Evolutionary conservation across 139 green algal genomes (phyloP).

Genomic region (Chlorella sp.): DNA sequence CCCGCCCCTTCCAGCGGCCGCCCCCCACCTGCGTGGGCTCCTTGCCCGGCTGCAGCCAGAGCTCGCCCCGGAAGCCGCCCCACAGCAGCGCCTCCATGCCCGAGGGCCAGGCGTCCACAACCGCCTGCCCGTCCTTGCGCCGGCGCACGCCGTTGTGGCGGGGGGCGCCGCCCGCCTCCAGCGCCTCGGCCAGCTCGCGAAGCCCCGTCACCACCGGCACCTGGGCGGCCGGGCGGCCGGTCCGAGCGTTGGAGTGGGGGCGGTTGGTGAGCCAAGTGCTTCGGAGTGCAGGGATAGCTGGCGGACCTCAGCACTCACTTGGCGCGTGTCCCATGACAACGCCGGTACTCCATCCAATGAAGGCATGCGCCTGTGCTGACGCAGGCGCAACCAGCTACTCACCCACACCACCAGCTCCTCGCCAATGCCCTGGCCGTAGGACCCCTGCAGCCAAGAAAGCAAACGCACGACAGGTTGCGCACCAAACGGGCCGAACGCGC

Average conservation of each 20-base stretch:
- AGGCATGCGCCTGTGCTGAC: background rate
- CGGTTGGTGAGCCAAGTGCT: too few species aligned
- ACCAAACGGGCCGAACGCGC: too few species aligned
- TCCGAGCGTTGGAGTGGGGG: background rate
- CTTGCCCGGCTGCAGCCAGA: constrained; percentile 80
- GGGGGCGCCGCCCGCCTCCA: constrained; percentile 49
- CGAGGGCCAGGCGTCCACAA: constrained; percentile 62
- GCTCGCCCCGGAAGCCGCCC: constrained; percentile 56
- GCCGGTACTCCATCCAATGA: background rate
- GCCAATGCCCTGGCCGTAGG: constrained; percentile 62
- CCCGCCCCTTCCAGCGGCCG: background rate
- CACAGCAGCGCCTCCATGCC: constrained; percentile 63
- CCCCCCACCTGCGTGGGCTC: constrained; percentile 56
- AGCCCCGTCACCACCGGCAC: constrained; percentile 57
- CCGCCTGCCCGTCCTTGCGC: constrained; percentile 47
- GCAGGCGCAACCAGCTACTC: background rate
- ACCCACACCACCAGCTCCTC: constrained; percentile 62
- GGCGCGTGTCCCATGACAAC: background rate
- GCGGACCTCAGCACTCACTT: too few species aligned
- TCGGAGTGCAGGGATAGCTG: too few species aligned
- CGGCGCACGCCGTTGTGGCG: constrained; percentile 19
- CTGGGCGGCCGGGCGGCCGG: too few species aligned
- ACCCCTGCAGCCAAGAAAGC: constrained; percentile 49
- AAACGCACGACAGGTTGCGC: too few species aligned
- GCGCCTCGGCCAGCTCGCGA: constrained; percentile 54